Evolutionary conservation across 1,284 basidiomycete genomes (phyloP).

Genomic region (Cutaneotrichosporon spelunceum): DNA sequence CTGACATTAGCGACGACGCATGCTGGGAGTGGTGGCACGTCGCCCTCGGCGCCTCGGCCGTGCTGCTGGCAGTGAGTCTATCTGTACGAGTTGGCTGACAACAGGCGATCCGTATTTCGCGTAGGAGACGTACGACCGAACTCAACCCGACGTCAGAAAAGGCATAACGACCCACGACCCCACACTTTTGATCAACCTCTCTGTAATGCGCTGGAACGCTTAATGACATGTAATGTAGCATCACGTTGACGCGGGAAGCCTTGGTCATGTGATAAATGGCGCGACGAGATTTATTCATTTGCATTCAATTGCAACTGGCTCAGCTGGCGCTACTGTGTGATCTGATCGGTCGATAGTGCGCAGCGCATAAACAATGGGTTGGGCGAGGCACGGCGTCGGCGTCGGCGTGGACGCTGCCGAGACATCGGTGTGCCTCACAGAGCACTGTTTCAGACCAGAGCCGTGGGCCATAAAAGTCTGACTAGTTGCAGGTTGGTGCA

Average conservation of each 20-base stretch:
- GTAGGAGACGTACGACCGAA: background rate
- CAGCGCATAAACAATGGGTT: too few species aligned
- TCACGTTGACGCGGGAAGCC: background rate
- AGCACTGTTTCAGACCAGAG: background rate
- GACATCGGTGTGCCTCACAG: background rate
- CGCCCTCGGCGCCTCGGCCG: background rate
- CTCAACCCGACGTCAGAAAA: background rate
- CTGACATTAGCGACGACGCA: background rate
- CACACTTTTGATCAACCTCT: background rate
- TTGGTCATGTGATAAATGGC: too few species aligned
- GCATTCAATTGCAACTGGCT: too few species aligned
- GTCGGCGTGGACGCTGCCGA: too few species aligned
- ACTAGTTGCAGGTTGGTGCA: too few species aligned
- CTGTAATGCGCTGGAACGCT: background rate
- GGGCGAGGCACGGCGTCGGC: too few species aligned
- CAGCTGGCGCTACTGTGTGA: too few species aligned
- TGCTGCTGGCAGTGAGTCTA: background rate
- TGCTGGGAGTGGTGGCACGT: background rate
- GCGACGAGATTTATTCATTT: too few species aligned
- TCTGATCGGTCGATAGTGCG: too few species aligned
- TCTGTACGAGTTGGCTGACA: background rate
- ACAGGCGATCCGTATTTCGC: background rate
- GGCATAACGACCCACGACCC: background rate
- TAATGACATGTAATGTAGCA: background rate
- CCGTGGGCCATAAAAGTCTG: too few species aligned